Conservation (phyloP, 768 basidiomycete species). For the Suillus sp. region DNA sequence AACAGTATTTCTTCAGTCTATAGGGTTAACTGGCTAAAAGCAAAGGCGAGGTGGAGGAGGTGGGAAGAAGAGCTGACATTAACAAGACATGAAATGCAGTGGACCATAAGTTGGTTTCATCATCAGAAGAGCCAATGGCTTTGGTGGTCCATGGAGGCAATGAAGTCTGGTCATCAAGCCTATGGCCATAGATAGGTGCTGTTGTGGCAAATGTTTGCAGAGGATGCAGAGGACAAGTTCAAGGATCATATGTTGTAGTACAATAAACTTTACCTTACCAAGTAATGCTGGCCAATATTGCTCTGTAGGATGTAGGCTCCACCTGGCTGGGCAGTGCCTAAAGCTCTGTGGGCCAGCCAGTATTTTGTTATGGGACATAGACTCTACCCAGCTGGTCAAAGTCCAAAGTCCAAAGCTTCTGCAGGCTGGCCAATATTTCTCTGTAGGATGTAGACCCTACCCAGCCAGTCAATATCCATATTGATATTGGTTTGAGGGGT, state of each 20-base stretch:
- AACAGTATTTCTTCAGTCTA: background rate
- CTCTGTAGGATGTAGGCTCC: too few relatives aligned
- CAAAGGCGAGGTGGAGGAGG: slow-evolving; percentile 20
- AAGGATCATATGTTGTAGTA: background rate
- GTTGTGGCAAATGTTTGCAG: slow-evolving; percentile 1
- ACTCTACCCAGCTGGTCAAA: too few relatives aligned
- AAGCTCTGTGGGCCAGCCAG: too few relatives aligned
- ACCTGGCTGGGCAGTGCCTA: too few relatives aligned
- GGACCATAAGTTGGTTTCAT: slow-evolving; percentile 20
- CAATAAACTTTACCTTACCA: too few relatives aligned
- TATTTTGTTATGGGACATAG: too few relatives aligned
- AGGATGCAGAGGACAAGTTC: slow-evolving; percentile 5
- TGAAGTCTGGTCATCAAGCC: background rate
- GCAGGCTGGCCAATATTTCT: too few relatives aligned
- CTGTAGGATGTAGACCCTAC: too few relatives aligned
- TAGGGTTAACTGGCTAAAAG: slow-evolving; percentile 15
- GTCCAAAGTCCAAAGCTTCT: too few relatives aligned
- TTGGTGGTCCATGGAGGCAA: background rate
- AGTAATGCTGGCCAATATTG: too few relatives aligned
- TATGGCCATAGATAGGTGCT: slow-evolving; percentile 7
- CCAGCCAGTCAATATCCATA: too few relatives aligned
- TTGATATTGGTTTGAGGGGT: too few relatives aligned
- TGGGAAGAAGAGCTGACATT: slow-evolving; percentile 24
- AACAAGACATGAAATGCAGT: slow-evolving; percentile 22
- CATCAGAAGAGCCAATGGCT: slow-evolving; percentile 1